phyloP scores from a whole-genome alignment of 148 eudicot species.

The Amaranthus cruentus region DNA sequence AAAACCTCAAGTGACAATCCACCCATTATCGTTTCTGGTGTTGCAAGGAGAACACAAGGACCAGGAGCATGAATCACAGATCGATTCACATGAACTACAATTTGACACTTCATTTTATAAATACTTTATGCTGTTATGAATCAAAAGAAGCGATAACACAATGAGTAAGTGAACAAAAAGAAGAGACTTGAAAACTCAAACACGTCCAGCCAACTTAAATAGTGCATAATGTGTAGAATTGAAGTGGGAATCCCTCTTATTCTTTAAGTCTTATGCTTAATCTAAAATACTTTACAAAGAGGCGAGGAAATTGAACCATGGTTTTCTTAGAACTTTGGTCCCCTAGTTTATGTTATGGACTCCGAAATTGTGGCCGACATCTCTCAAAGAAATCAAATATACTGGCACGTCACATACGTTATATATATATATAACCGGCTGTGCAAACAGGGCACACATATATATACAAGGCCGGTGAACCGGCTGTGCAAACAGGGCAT shows the following conservation, averaged over 20 bases:
- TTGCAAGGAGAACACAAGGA: slow-evolving; percentile 95
- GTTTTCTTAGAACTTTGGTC: too few relatives aligned
- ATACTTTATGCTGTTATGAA: neutral
- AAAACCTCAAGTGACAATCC: slow-evolving; percentile 96
- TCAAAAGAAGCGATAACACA: neutral
- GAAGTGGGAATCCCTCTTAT: neutral
- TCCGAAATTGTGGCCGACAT: too few relatives aligned
- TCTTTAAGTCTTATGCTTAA: too few relatives aligned
- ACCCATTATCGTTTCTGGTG: slow-evolving; percentile 90
- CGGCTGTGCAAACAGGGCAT: too few relatives aligned
- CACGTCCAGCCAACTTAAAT: neutral
- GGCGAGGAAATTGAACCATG: too few relatives aligned
- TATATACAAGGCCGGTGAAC: too few relatives aligned
- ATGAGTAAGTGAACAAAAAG: neutral
- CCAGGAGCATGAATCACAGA: slow-evolving; percentile 83
- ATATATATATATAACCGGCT: too few relatives aligned
- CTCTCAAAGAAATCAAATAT: too few relatives aligned
- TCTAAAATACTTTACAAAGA: too few relatives aligned
- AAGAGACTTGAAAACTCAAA: neutral
- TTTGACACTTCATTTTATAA: neutral
- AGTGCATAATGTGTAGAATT: neutral
- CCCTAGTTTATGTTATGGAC: too few relatives aligned
- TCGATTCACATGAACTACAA: slow-evolving; percentile 27
- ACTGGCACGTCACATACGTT: too few relatives aligned
- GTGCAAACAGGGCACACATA: too few relatives aligned